These are phyloP conservation scores for Azolla pinnata DNA, from an alignment of 75 land plant genomes.

Conservation along the genomic window DNA sequence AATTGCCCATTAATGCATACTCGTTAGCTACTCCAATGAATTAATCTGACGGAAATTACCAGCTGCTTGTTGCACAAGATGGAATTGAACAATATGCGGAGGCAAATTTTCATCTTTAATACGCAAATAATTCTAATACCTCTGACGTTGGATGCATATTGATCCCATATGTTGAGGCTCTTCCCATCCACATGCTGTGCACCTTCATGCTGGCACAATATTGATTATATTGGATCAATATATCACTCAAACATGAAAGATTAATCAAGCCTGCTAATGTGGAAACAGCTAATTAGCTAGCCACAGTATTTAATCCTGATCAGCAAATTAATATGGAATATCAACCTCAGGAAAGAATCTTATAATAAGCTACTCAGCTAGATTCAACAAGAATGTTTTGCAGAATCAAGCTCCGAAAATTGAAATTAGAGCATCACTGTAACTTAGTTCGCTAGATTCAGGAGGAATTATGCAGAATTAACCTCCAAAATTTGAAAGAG, in stretches of 20 bases:
- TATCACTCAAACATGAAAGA: background rate
- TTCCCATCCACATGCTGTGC: conserved; percentile 4
- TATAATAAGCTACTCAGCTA: background rate
- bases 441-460: background rate
- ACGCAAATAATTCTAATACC: background rate
- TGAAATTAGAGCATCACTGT: background rate
- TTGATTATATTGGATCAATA: background rate
- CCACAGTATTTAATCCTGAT: no score
- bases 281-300: no score
- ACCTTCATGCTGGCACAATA: conserved; percentile 2
- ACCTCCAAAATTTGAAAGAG: background rate
- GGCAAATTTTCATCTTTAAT: background rate
- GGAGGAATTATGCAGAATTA: background rate
- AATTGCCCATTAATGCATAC: no score
- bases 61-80: no score
- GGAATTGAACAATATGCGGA: no score
- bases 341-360: background rate
- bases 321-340: no score
- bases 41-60: no score
- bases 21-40: no score
- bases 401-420: background rate
- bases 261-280: background rate
- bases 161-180: conserved; percentile 5
- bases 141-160: background rate
- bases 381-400: background rate